Evolutionary conservation across 2,329 filamentous ascomycete species (phyloP).

Genomic region (Blastomyces gilchristii): DNA sequence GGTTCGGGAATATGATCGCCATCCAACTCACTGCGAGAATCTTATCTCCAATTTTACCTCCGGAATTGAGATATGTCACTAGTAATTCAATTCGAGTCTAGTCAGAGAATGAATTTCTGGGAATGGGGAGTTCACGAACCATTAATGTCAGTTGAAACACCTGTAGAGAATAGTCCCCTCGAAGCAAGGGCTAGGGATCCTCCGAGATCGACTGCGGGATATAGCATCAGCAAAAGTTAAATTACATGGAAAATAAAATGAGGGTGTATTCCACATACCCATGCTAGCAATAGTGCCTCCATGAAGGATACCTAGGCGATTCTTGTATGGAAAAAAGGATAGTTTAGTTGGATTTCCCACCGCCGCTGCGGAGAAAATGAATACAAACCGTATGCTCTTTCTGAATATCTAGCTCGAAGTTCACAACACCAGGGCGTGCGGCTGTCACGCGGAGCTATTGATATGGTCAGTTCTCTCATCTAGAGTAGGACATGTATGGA

Average conservation of each 20-base stretch:
- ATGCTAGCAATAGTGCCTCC: conserved; percentile 57
- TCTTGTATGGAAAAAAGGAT: conserved; percentile 33
- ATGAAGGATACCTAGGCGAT: conserved; percentile 55
- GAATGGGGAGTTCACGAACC: conserved; percentile 27
- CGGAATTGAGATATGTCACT: conserved; percentile 56
- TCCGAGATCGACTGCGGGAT: conserved; percentile 48
- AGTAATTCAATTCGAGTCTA: background rate
- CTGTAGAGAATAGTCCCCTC: conserved; percentile 53
- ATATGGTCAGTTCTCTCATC: background rate
- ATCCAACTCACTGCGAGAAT: conserved; percentile 41
- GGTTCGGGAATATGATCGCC: background rate
- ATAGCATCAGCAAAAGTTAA: background rate
- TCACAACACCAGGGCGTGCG: conserved; percentile 51
- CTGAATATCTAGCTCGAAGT: conserved; percentile 54
- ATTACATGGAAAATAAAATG: background rate
- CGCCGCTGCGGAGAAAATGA: too few relatives aligned
- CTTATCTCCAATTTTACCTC: conserved; percentile 52
- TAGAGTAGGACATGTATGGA: background rate
- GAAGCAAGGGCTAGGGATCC: conserved; percentile 58
- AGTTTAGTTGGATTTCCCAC: background rate
- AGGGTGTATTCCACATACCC: conserved; percentile 27
- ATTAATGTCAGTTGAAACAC: conserved; percentile 57
- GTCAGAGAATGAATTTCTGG: background rate
- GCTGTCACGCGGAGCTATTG: conserved; percentile 50
- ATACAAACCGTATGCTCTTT: conserved; percentile 52